Base-by-base conservation (phyloP, 2,329 filamentous ascomycete species). In the Nemania abortiva region DNA sequence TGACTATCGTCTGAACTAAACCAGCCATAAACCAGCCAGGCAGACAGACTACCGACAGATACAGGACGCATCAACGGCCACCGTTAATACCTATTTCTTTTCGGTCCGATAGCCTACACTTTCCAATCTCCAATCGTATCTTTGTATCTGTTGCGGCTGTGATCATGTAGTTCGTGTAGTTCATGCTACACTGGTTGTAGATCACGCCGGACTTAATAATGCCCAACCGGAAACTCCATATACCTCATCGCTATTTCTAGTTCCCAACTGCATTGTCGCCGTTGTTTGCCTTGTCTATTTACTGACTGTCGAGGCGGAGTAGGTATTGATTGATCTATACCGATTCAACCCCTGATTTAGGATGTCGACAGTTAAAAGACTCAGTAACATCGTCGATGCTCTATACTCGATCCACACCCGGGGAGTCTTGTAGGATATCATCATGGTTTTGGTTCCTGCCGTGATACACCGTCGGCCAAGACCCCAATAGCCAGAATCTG, bases 71-170 rank as follows among this genome's bases (percentile, higher is more conserved):
- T 49, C 39, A 55, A 34, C 39, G 45, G 13, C 11, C 20, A 20
- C 42, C 62, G 29, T 57, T 20, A 37, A 59, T 37, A 55, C 18
- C 29, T 50, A 31, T 24, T 57, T 37, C 52, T 29, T 54, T 70
- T 70, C 62, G 68, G 70, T 47, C 70, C 68, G 64, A 68, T 53
- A 54, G 18, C 31, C 29, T 63, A 59, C 49, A 39, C 34, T 49
- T 37, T 34, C 9, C 60, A 49, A 59, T 42, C 56, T 52, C 55
- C 34, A 52, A 52, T 39, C 54, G 55, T 68, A 10, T 57, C 18
- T 20, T 58, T 29, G 27, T 61, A 54, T 39, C 34, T 58, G 37
- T 60, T 52, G 60, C 37, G 58, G 57, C 59, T 68, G 55, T 53
- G 50, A 45, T 10, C 13, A 52, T 59, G 45, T 50, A 29, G 34